Base-by-base conservation (phyloP, 352 stramenopile genomes). In the Pythium vanterpoolii region DNA sequence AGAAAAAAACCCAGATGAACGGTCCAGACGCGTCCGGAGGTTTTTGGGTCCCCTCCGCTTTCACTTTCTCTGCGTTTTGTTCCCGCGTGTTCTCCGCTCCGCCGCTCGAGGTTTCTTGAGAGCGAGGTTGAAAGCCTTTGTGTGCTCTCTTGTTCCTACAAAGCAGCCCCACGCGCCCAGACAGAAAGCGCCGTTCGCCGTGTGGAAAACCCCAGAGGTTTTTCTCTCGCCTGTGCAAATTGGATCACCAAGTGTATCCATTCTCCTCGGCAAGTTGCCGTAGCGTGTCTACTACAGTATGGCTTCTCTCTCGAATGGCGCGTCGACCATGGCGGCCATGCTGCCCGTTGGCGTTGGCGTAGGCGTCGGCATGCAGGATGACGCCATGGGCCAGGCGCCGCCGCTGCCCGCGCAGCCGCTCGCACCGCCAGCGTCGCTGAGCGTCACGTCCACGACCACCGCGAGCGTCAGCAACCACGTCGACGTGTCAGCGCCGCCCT, bases 271-370 rank as follows among this genome's bases (percentile, higher is more conserved):
- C n/a, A n/a, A n/a, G n/a, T n/a, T n/a, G n/a, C n/a, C n/a, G n/a
- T n/a, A n/a, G n/a, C n/a, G n/a, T 24, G 5, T 44, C 42, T 42
- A 5, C 19, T 46, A 28, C 8, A 26, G 10, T 19, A 67, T 61
- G 60, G 43, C 60, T 14, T 50, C 60, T 3, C 33, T 65, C 5
- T 34, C 55, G 16, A 55, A 38, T 28, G 28, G 39, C 16, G 14
- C 58, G 13, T 31, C 9, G 16, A 50, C 40, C 24, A 64, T 93
- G 76, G 11, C 71, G 61, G 87, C 76, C 2, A 82, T 93, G 64
- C 76, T 89, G 4, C 79, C 83, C 16, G 83, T 91, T 23, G 90
- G 77, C n/a, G 88, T 89, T 19, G 90, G 77, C 54, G 72, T 72
- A 23, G 90, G 77, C n/a, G 88, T 89, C 23, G 90, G 77, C 54